Conservation (phyloP, 345 rosid genomes). For the Capsella bursapastoris region DNA sequence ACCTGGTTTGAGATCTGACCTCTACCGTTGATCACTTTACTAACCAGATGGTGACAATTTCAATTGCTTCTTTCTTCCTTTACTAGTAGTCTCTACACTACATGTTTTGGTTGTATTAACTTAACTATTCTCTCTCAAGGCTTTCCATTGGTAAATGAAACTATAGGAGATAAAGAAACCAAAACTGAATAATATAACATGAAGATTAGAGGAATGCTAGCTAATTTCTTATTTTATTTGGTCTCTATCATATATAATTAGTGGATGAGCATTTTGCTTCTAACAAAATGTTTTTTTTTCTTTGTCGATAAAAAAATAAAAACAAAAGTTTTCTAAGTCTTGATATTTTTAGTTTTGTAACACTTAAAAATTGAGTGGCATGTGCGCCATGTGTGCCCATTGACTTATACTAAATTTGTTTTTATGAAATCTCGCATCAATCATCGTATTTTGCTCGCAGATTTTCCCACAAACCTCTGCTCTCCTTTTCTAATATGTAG, state of each 20-base stretch:
- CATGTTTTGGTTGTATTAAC: conserved; percentile 1
- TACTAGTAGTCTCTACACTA: too few species aligned
- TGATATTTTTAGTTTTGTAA: conserved; percentile 10
- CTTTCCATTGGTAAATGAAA: not conserved
- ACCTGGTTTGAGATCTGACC: conserved; percentile 2
- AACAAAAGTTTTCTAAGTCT: not conserved
- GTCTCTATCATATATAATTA: too few species aligned
- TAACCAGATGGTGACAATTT: conserved; percentile 12
- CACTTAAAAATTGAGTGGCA: conserved; percentile 28
- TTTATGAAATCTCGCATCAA: conserved; percentile 38
- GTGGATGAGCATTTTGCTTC: not conserved
- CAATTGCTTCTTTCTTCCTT: not conserved
- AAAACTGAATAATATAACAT: not conserved
- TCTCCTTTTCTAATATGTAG: conserved; percentile 1
- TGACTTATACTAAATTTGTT: conserved; percentile 29
- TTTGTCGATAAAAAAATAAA: not conserved
- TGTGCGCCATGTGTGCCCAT: conserved; percentile 42
- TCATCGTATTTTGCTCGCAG: conserved; percentile 40
- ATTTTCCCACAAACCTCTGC: conserved; percentile 37
- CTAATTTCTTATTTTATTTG: not conserved
- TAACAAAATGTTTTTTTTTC: not conserved
- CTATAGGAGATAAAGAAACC: not conserved
- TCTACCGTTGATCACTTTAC: conserved; percentile 18
- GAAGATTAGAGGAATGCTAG: not conserved
- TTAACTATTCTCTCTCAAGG: conserved; percentile 6